Percentiles rank a stretch among this genome's conserved stretches.
These are phyloP conservation scores for Fusarium heterosporum DNA, from an alignment of 2,329 filamentous ascomycete genomes.

Conservation along the genomic window DNA sequence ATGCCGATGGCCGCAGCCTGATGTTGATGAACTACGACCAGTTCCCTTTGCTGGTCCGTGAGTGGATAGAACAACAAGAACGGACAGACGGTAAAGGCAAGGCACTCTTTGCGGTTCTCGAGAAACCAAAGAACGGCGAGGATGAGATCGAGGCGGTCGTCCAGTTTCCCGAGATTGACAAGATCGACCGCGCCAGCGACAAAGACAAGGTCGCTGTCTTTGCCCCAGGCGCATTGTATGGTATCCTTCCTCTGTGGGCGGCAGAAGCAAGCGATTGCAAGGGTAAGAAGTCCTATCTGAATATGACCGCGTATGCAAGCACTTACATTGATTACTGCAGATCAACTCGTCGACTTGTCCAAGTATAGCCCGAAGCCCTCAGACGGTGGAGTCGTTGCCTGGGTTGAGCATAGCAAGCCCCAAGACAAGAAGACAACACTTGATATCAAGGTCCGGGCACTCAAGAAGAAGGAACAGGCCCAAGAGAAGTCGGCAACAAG, in stretches of 20 bases:
- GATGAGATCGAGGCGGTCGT: slow-evolving; percentile 55
- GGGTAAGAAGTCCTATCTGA: slow-evolving; percentile 48
- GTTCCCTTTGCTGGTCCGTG: slow-evolving; percentile 57
- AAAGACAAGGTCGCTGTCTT: slow-evolving; percentile 59
- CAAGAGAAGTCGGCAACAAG: slow-evolving; percentile 31
- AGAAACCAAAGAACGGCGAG: slow-evolving; percentile 53
- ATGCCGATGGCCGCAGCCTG: slow-evolving; percentile 61
- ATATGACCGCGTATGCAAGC: neutral
- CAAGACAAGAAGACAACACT: slow-evolving; percentile 51
- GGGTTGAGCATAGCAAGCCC: slow-evolving; percentile 49
- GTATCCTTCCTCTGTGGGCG: slow-evolving; percentile 62
- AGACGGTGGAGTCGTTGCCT: slow-evolving; percentile 47
- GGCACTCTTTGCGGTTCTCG: slow-evolving; percentile 57
- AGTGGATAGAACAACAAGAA: slow-evolving; percentile 62
- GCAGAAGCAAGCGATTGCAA: slow-evolving; percentile 58
- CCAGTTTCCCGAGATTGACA: slow-evolving; percentile 43
- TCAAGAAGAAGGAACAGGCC: slow-evolving; percentile 46
- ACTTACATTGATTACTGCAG: slow-evolving; percentile 32
- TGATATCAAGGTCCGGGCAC: slow-evolving; percentile 51
- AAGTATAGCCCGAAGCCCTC: slow-evolving; percentile 46
- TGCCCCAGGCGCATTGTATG: slow-evolving; percentile 64
- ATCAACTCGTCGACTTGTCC: slow-evolving; percentile 45
- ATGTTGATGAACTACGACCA: slow-evolving; percentile 60
- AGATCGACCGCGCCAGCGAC: slow-evolving; percentile 49
- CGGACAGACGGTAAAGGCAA: slow-evolving; percentile 50